These are phyloP conservation scores for Anisodus tanguticus DNA, from an alignment of 257 asterid species.

Conservation along the genomic window DNA sequence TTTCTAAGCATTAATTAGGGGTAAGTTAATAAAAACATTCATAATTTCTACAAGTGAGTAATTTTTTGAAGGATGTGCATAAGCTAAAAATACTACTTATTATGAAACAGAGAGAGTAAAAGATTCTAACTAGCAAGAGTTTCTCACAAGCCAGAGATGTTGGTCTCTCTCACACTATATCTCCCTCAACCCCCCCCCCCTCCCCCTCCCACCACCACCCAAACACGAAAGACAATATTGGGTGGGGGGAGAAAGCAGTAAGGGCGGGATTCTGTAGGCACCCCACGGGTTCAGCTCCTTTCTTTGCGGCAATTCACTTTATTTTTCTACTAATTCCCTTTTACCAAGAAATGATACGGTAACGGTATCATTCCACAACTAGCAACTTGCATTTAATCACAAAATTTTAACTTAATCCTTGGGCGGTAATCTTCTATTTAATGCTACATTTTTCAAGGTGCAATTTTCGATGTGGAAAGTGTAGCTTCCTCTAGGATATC, in stretches of 20 bases:
- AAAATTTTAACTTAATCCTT: background rate
- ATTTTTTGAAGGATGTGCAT: no score
- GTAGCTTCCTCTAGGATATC: no score
- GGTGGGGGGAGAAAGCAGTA: background rate
- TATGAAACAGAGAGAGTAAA: background rate
- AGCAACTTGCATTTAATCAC: background rate
- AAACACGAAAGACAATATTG: background rate
- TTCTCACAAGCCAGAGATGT: constrained; percentile 5
- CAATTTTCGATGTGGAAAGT: background rate
- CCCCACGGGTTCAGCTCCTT: constrained; percentile 22
- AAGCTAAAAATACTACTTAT: no score
- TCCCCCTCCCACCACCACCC: background rate
- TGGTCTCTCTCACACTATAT: background rate
- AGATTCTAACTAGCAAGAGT: background rate
- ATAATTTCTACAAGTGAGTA: no score
- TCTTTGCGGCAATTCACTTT: background rate
- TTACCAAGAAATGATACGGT: constrained; percentile 25
- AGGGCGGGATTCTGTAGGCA: background rate
- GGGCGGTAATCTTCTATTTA: background rate
- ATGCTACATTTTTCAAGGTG: background rate
- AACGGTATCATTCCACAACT: constrained; percentile 20
- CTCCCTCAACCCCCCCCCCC: background rate
- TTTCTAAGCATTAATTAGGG: no score
- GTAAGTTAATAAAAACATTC: no score
- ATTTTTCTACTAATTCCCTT: constrained; percentile 32